Evolutionary conservation across 2,329 filamentous ascomycete species (phyloP).

Genomic region (Westerdykella aurantiaca): DNA sequence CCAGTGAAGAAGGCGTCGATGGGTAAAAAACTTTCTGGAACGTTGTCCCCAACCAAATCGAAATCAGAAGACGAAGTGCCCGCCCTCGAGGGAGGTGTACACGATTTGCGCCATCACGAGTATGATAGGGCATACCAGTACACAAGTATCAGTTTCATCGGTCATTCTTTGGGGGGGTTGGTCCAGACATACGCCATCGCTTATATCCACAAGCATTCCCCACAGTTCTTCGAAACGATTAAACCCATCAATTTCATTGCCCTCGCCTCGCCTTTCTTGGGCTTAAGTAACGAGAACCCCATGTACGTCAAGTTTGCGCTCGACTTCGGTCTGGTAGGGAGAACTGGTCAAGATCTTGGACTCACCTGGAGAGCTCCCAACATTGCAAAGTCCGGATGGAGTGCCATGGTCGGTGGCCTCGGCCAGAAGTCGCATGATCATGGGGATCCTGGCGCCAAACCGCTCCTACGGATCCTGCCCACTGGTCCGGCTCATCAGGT

Average conservation of each 20-base stretch:
- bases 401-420: slow-evolving; percentile 75
- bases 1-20: slow-evolving; percentile 55
- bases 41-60: slow-evolving; percentile 40
- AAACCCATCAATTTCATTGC: slow-evolving; percentile 85
- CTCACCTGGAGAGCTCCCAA: slow-evolving; percentile 90
- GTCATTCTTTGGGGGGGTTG: slow-evolving; percentile 82
- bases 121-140: slow-evolving; percentile 66
- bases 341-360: slow-evolving; percentile 90
- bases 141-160: slow-evolving; percentile 92
- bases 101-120: slow-evolving; percentile 42
- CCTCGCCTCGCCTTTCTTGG: slow-evolving; percentile 80
- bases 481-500: slow-evolving; percentile 87
- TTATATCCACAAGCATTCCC: slow-evolving; percentile 94
- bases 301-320: slow-evolving; percentile 95
- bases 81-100: slow-evolving; percentile 1
- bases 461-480: slow-evolving; percentile 78
- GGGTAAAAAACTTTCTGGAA: slow-evolving; percentile 44
- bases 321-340: slow-evolving; percentile 92
- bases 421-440: slow-evolving; percentile 54
- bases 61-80: slow-evolving; percentile 45
- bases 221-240: slow-evolving; percentile 80
- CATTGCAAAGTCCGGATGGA: slow-evolving; percentile 79
- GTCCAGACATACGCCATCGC: slow-evolving; percentile 92
- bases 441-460: slow-evolving; percentile 76
- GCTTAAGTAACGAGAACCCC: slow-evolving; percentile 94